phyloP scores from a whole-genome alignment of 768 basidiomycete genomes.

The Tylopilus subfusipes region DNA sequence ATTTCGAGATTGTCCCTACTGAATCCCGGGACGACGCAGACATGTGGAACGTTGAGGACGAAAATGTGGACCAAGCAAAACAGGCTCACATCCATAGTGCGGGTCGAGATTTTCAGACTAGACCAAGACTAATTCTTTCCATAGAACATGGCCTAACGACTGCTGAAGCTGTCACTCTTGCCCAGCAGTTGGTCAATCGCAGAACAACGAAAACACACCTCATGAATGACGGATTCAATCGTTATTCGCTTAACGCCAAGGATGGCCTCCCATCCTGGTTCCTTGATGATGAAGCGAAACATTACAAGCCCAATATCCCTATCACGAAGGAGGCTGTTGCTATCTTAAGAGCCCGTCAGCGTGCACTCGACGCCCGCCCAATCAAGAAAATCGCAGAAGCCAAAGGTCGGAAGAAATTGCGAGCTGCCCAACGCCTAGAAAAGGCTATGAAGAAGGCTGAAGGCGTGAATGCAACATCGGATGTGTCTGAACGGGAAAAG shows the following conservation, averaged over 20 bases:
- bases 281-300: slow-evolving; percentile 90
- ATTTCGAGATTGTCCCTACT: slow-evolving; percentile 75
- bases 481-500: slow-evolving; percentile 94
- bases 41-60: slow-evolving; percentile 80
- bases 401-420: slow-evolving; percentile 94
- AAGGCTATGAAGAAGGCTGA: slow-evolving; percentile 97
- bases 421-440: slow-evolving; percentile 78
- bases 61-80: slow-evolving; percentile 68
- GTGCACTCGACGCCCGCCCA: slow-evolving; percentile 91
- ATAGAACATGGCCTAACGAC: slow-evolving; percentile 81
- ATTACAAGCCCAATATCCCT: slow-evolving; percentile 94
- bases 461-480: slow-evolving; percentile 80
- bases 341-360: slow-evolving; percentile 82
- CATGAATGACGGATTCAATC: slow-evolving; percentile 94
- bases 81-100: slow-evolving; percentile 64
- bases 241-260: slow-evolving; percentile 86
- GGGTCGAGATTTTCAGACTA: slow-evolving; percentile 19
- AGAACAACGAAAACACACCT: slow-evolving; percentile 84
- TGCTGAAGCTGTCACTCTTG: slow-evolving; percentile 86
- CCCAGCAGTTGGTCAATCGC: slow-evolving; percentile 87
- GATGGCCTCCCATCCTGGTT: slow-evolving; percentile 96
- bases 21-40: slow-evolving; percentile 52
- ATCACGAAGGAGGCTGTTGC: slow-evolving; percentile 93
- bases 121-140: slow-evolving; percentile 1
- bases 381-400: slow-evolving; percentile 99